Evolutionary conservation across 2,329 filamentous ascomycete genomes (phyloP), one percentile per base, ranked within the genome.

Genomic region (Dryadomyces quercus-mongolicae): DNA sequence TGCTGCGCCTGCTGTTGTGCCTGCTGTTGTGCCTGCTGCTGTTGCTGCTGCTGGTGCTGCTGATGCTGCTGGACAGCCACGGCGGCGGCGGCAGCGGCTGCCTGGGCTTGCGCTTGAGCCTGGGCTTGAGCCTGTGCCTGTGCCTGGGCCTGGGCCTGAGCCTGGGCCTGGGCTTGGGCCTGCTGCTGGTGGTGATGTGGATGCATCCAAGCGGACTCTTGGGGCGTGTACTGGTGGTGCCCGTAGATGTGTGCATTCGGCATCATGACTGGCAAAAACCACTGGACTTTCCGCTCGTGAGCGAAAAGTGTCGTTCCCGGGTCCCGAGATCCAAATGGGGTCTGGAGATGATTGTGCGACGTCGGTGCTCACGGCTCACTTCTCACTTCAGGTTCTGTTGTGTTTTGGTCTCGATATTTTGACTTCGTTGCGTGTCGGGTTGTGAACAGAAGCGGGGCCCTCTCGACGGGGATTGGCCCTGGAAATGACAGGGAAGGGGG

Each of bases 201-300:
- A 61, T 85, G 81, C 75, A 85, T 80, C 82, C 83, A 86, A 64
- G 78, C 71, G 60, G 78, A 75, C 56, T 84, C 81, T 65, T 84
- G 81, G 51, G 76, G 77, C 60, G 78, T 77, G 64, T 83, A 83
- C 62, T 84, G 81, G 63, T 83, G 82, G 64, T 86, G 82, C 59
- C 78, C 81, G 68, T 84, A 85, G 64, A 84, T 74, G 68, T 82
- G 81, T 62, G 78, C 72, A 64, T 78, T 75, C 57, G 76, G 77
- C 73, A 84, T 79, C 81, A 84, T 84, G 61, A 42, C 47, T 42
- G 56, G 18, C 16, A 34, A 21, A 4, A 12, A 25, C 12, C 13
- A 4, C 43, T 44, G 18, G 18, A 5, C 36, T 40, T 40, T 16
- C 10, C 36, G 36, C 36, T 13, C 10, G 36, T 12, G 36, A 40